These are phyloP conservation scores for Conoideocrella luteorostrata DNA, from an alignment of 2,329 filamentous ascomycete genomes.

Conservation along the genomic window DNA sequence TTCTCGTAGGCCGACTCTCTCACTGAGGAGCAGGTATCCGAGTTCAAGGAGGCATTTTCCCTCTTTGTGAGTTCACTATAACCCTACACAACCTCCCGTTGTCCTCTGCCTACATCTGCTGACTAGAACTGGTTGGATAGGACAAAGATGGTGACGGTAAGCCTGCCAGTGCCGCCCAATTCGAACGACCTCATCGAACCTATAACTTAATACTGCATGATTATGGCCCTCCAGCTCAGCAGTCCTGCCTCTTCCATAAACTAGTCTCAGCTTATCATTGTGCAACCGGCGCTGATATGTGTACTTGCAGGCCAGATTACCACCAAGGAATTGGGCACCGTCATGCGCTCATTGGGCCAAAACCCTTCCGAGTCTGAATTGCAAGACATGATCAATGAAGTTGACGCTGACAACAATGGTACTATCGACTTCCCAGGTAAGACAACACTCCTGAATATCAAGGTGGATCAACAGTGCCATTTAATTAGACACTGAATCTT, in stretches of 20 bases:
- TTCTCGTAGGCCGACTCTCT: conserved; percentile 80
- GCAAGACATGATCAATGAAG: conserved; percentile 93
- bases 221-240: no score
- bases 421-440: conserved; percentile 87
- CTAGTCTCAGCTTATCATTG: no score
- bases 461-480: no score
- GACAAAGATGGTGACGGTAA: conserved; percentile 89
- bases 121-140: conserved; percentile 36
- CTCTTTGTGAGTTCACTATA: conserved; percentile 74
- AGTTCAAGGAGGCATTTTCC: conserved; percentile 99
- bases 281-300: no score
- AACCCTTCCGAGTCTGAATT: conserved; percentile 86
- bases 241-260: no score
- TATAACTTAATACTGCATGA: background rate
- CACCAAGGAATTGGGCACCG: conserved; percentile 82
- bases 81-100: background rate
- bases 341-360: conserved; percentile 85
- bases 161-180: conserved; percentile 29
- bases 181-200: background rate
- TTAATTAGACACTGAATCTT: no score
- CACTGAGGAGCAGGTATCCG: conserved; percentile 99
- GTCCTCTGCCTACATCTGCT: background rate
- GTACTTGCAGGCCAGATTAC: conserved; percentile 69
- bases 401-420: conserved; percentile 87
- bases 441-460: no score